Conservation (phyloP, 495 filamentous ascomycete species). For the Corynascus novoguineensis region DNA sequence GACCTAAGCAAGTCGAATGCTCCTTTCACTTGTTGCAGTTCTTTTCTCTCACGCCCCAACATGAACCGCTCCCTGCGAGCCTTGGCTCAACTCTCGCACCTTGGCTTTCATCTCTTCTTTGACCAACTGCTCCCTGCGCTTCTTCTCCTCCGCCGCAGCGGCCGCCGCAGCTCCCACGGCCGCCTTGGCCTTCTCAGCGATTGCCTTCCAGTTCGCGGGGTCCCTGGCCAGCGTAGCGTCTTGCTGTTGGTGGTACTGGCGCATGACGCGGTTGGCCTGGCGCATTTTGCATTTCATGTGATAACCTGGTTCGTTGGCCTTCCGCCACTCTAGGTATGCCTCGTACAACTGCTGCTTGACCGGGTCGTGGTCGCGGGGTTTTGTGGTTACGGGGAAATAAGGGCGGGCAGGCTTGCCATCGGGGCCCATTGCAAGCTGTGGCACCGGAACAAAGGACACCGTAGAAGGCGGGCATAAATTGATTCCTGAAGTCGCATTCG, state of each 20-base stretch:
- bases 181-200: slow-evolving; percentile 30
- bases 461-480: not conserved
- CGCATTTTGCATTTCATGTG: slow-evolving; percentile 39
- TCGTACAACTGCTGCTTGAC: slow-evolving; percentile 41
- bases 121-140: slow-evolving; percentile 7
- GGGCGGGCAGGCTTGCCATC: slow-evolving; percentile 22
- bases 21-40: not conserved
- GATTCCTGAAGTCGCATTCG: not conserved
- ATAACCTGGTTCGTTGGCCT: slow-evolving; percentile 36
- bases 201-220: not conserved
- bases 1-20: not conserved
- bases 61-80: slow-evolving; percentile 8
- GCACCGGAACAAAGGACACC: not conserved
- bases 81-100: slow-evolving; percentile 6
- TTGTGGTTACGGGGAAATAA: slow-evolving; percentile 30
- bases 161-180: slow-evolving; percentile 18
- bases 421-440: slow-evolving; percentile 2
- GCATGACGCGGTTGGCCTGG: slow-evolving; percentile 36
- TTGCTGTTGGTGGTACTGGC: slow-evolving; percentile 26
- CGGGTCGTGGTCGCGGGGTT: slow-evolving; percentile 31
- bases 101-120: slow-evolving; percentile 16
- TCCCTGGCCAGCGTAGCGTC: not conserved
- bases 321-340: slow-evolving; percentile 38
- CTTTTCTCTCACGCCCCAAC: not conserved
- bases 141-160: slow-evolving; percentile 13